These are phyloP conservation scores for Leucogyrophana mollusca DNA, from an alignment of 768 basidiomycete genomes.

Conservation along the genomic window DNA sequence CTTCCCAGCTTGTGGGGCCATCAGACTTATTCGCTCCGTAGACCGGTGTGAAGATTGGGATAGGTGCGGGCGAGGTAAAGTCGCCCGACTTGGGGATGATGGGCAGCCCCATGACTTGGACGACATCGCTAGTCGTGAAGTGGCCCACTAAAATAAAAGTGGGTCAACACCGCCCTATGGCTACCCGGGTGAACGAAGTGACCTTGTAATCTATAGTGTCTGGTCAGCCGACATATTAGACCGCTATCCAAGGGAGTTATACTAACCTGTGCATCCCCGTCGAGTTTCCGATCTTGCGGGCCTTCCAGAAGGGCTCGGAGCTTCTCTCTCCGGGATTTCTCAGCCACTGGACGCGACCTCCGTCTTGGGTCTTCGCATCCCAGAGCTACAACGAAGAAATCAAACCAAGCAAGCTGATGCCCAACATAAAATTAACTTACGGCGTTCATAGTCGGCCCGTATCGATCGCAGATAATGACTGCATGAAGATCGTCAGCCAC, in stretches of 20 bases:
- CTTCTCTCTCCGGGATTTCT: slow-evolving; percentile 7
- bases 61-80: slow-evolving; percentile 13
- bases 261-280: slow-evolving; percentile 15
- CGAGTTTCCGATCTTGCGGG: slow-evolving; percentile 9
- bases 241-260: too few species aligned
- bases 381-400: background rate
- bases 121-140: too few species aligned
- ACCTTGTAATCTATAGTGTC: too few species aligned
- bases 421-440: slow-evolving; percentile 3
- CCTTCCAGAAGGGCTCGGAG: slow-evolving; percentile 5
- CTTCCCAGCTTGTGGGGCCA: slow-evolving; percentile 3
- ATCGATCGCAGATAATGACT: slow-evolving; percentile 16
- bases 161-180: too few species aligned
- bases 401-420: too few species aligned
- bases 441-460: slow-evolving; percentile 16
- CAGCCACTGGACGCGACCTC: slow-evolving; percentile 14
- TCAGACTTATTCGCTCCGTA: slow-evolving; percentile 3
- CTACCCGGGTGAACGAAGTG: too few species aligned
- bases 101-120: too few species aligned
- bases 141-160: too few species aligned
- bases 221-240: too few species aligned
- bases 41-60: slow-evolving; percentile 14
- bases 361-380: slow-evolving; percentile 2
- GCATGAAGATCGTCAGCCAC: background rate
- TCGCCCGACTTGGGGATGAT: too few species aligned